These are phyloP conservation scores for Mucor circinelloides DNA, from an alignment of 371 early-diverging fungal genomes.

Conservation along the genomic window DNA sequence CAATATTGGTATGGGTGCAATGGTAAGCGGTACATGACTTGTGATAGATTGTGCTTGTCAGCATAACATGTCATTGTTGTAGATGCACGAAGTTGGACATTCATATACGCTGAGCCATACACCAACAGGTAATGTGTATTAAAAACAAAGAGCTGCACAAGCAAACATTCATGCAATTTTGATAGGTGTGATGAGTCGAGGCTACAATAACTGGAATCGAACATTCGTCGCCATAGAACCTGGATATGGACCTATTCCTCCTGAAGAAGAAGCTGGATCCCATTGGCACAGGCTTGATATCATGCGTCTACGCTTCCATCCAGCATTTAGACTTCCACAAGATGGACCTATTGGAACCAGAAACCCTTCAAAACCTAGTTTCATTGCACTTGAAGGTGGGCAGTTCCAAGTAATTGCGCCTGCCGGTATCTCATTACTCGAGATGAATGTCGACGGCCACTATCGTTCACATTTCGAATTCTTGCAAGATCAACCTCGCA, in stretches of 20 bases:
- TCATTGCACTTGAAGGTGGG: slow-evolving; percentile 39
- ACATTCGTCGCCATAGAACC: slow-evolving; percentile 66
- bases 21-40: slow-evolving; percentile 24
- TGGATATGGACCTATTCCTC: slow-evolving; percentile 47
- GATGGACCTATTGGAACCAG: slow-evolving; percentile 41
- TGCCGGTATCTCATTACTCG: slow-evolving; percentile 59
- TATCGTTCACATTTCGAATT: slow-evolving; percentile 61
- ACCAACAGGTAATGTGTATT: slow-evolving; percentile 30
- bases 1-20: slow-evolving; percentile 75
- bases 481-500: slow-evolving; percentile 35
- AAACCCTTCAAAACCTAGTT: slow-evolving; percentile 17
- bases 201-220: slow-evolving; percentile 69
- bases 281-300: slow-evolving; percentile 70
- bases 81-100: slow-evolving; percentile 74
- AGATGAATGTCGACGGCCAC: slow-evolving; percentile 53
- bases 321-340: slow-evolving; percentile 56
- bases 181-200: slow-evolving; percentile 66
- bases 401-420: slow-evolving; percentile 41
- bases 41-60: neutral
- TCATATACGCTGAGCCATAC: slow-evolving; percentile 62
- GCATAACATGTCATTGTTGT: neutral
- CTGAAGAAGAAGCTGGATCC: slow-evolving; percentile 59
- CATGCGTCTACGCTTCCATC: slow-evolving; percentile 65
- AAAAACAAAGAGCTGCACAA: neutral
- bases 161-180: neutral